These are phyloP conservation scores for Ambrosia trifida DNA, from an alignment of 129 eudicot genomes.

Conservation along the genomic window DNA sequence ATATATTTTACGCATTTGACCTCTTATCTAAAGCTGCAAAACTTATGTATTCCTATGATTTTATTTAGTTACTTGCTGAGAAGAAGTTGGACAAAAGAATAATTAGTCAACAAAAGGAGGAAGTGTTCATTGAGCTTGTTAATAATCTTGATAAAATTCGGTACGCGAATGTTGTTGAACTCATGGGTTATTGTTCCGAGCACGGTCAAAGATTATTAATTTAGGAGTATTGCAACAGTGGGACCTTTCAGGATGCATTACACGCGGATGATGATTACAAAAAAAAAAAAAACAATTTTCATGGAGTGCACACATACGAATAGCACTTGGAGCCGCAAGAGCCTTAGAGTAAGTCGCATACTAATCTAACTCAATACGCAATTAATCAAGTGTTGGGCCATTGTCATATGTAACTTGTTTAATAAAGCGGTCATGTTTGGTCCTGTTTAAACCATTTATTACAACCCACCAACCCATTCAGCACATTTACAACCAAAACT, in stretches of 20 bases:
- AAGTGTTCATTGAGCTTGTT: constrained; percentile 78
- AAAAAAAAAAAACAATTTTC: constrained; percentile 62
- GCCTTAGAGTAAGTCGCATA: constrained; percentile 80
- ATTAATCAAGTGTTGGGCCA: too few relatives aligned
- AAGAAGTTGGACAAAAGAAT: constrained; percentile 83
- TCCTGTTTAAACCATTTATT: too few relatives aligned
- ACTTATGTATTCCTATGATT: constrained; percentile 29
- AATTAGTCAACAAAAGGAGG: constrained; percentile 74
- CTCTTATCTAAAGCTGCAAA: background rate
- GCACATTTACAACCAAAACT: too few relatives aligned
- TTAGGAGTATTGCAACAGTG: constrained; percentile 75
- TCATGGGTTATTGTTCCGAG: constrained; percentile 92
- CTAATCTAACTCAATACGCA: background rate
- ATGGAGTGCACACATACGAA: constrained; percentile 86
- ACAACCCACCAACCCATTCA: too few relatives aligned
- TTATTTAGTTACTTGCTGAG: constrained; percentile 73
- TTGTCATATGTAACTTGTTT: too few relatives aligned
- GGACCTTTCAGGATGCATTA: constrained; percentile 79
- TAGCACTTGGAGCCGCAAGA: constrained; percentile 99
- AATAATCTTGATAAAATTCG: constrained; percentile 75
- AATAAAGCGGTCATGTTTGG: too few relatives aligned
- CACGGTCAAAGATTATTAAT: constrained; percentile 82
- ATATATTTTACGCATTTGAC: background rate
- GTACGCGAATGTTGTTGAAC: constrained; percentile 88
- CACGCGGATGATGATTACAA: constrained; percentile 83